A percentile compares a stretch with the other conserved stretches of the same genome.
Evolutionary conservation across 2,329 filamentous ascomycete genomes (phyloP).

Genomic region (Cladosporium phlei): DNA sequence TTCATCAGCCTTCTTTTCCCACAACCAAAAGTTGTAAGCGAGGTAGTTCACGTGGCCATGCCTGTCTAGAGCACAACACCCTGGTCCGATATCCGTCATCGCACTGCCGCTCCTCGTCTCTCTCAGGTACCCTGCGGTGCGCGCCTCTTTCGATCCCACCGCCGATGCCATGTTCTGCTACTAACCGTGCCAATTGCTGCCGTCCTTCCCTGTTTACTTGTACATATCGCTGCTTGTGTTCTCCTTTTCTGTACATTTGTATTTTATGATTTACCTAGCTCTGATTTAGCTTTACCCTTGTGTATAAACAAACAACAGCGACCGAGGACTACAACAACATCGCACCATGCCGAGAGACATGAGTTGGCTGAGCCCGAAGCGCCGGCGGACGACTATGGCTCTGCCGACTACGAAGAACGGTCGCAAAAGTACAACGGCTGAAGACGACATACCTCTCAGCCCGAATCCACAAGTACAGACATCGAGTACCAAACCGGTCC

Average conservation of each 20-base stretch:
- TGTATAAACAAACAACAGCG: neutral
- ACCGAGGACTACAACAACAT: neutral
- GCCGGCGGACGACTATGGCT: conserved; percentile 24
- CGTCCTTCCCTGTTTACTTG: neutral
- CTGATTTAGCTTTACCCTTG: neutral
- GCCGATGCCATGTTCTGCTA: neutral
- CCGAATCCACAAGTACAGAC: conserved; percentile 5
- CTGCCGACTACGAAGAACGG: conserved; percentile 18
- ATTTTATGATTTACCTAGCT: too few relatives aligned
- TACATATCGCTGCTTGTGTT: neutral
- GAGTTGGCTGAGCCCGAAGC: conserved; percentile 26
- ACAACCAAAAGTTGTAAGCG: conserved; percentile 11
- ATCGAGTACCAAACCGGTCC: conserved; percentile 7
- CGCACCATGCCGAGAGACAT: conserved; percentile 15
- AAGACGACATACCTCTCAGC: conserved; percentile 8
- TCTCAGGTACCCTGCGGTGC: neutral
- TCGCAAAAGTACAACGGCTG: conserved; percentile 8
- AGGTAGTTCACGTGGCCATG: conserved; percentile 10
- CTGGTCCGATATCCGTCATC: conserved; percentile 12
- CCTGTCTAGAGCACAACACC: neutral
- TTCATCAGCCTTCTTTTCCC: too few relatives aligned
- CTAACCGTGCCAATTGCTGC: neutral
- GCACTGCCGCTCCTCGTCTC: neutral
- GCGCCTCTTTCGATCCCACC: neutral
- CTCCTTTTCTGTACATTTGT: neutral